A percentile compares a stretch with the other conserved stretches of the same genome.
Evolutionary conservation across 805 yeast species (phyloP).

Genomic region (Blastobotrys muscicola): DNA sequence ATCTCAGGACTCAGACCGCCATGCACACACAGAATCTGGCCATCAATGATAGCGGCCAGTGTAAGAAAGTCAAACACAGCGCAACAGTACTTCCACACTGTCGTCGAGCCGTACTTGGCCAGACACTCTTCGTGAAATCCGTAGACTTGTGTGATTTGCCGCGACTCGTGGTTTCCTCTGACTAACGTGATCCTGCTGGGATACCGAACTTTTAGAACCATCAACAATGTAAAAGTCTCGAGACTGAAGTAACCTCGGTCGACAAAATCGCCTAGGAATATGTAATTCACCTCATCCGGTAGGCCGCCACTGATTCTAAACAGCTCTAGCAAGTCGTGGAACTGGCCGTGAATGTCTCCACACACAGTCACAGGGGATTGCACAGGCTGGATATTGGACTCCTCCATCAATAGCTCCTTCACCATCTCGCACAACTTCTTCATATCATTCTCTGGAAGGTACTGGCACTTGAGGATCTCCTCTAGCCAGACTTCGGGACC

Average conservation of each 20-base stretch:
- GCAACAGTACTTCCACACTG: conserved; percentile 94
- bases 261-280: conserved; percentile 92
- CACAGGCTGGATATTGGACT: conserved; percentile 89
- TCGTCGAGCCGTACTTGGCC: conserved; percentile 85
- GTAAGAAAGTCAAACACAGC: conserved; percentile 93
- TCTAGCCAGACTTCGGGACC: conserved; percentile 98
- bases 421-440: conserved; percentile 92
- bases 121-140: conserved; percentile 96
- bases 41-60: conserved; percentile 92
- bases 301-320: conserved; percentile 89
- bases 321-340: conserved; percentile 84
- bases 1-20: conserved; percentile 97
- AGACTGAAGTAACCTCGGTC: conserved; percentile 95
- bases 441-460: conserved; percentile 87
- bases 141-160: conserved; percentile 98
- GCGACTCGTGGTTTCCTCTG: conserved; percentile 94
- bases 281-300: conserved; percentile 72
- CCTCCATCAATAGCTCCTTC: conserved; percentile 92
- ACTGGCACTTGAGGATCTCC: conserved; percentile 80
- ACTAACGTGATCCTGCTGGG: conserved; percentile 83
- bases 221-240: conserved; percentile 86
- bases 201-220: conserved; percentile 86
- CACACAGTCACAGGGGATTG: conserved; percentile 90
- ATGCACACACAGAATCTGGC: conserved; percentile 88
- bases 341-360: conserved; percentile 96